A percentile compares a stretch with the other conserved stretches of the same genome.
Evolutionary conservation across 2,329 filamentous ascomycete genomes (phyloP).

Genomic region (Fusarium beomiforme): DNA sequence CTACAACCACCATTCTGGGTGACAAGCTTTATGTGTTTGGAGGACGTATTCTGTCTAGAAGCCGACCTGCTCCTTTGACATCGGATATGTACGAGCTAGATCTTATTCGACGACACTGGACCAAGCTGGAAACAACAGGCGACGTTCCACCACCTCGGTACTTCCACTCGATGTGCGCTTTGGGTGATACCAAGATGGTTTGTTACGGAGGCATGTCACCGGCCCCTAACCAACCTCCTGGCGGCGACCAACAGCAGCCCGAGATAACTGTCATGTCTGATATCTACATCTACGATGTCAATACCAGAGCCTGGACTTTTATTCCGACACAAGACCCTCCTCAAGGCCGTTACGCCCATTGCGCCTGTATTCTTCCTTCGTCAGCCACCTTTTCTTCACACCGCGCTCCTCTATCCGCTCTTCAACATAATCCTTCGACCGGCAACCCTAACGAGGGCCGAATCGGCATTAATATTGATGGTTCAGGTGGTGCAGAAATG

Average conservation of each 20-base stretch:
- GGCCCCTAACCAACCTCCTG: slow-evolving; percentile 61
- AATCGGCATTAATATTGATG: slow-evolving; percentile 89
- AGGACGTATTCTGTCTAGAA: slow-evolving; percentile 85
- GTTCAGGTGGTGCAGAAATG: slow-evolving; percentile 94
- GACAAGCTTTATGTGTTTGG: slow-evolving; percentile 98
- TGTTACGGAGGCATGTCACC: slow-evolving; percentile 99
- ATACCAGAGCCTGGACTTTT: slow-evolving; percentile 84
- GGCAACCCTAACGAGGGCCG: slow-evolving; percentile 87
- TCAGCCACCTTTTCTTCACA: slow-evolving; percentile 87
- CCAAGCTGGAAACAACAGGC: slow-evolving; percentile 83
- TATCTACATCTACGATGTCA: slow-evolving; percentile 93
- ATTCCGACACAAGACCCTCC: slow-evolving; percentile 83
- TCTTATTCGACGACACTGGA: slow-evolving; percentile 91
- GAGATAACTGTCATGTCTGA: slow-evolving; percentile 98
- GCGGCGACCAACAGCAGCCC: slow-evolving; percentile 68
- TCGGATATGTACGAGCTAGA: slow-evolving; percentile 94
- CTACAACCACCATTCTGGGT: slow-evolving; percentile 92
- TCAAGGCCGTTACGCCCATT: slow-evolving; percentile 95
- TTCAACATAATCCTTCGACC: slow-evolving; percentile 88
- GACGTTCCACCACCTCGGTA: slow-evolving; percentile 92
- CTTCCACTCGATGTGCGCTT: slow-evolving; percentile 93
- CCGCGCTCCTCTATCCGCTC: slow-evolving; percentile 83
- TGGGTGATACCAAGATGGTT: slow-evolving; percentile 95
- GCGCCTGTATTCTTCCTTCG: slow-evolving; percentile 90
- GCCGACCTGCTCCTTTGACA: slow-evolving; percentile 81